phyloP scores from a whole-genome alignment of 2,329 filamentous ascomycete genomes.

The Colletotrichum sp. region DNA sequence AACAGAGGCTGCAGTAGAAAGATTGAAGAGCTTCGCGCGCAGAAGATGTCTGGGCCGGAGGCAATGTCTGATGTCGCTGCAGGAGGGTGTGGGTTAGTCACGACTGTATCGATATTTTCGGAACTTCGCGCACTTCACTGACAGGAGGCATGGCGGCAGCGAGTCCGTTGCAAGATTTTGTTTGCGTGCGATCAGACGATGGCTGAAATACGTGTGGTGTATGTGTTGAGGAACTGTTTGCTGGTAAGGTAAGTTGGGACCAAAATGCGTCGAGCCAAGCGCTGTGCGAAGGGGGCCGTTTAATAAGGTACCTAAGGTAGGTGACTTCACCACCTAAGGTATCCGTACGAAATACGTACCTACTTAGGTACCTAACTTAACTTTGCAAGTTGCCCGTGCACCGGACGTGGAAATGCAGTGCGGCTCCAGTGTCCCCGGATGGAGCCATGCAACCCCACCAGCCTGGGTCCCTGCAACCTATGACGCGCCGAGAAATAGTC shows the following conservation, averaged over 20 bases:
- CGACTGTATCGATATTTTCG: neutral
- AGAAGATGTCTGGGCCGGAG: slow-evolving; percentile 62
- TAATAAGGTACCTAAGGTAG: neutral
- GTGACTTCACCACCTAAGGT: neutral
- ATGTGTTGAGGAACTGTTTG: neutral
- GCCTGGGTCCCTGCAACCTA: neutral
- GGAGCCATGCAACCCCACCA: neutral
- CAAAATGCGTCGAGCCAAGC: neutral
- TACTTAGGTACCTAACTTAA: too few species aligned
- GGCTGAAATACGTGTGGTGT: neutral
- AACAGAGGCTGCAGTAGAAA: slow-evolving; percentile 87
- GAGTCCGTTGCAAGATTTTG: neutral
- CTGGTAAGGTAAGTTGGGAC: neutral
- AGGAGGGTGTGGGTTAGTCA: neutral
- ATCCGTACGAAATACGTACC: too few species aligned
- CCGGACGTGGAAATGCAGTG: neutral
- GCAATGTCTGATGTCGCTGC: slow-evolving; percentile 62
- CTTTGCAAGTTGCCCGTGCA: too few species aligned
- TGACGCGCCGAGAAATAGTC: slow-evolving; percentile 6
- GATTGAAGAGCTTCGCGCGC: slow-evolving; percentile 80
- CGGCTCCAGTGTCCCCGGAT: neutral
- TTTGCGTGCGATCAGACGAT: neutral
- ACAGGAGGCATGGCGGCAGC: slow-evolving; percentile 43
- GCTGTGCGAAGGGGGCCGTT: neutral
- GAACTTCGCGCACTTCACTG: neutral